Conservation (phyloP, 192 early-diverging fungal genomes). For the Phycomyces blakesleeanus region DNA sequence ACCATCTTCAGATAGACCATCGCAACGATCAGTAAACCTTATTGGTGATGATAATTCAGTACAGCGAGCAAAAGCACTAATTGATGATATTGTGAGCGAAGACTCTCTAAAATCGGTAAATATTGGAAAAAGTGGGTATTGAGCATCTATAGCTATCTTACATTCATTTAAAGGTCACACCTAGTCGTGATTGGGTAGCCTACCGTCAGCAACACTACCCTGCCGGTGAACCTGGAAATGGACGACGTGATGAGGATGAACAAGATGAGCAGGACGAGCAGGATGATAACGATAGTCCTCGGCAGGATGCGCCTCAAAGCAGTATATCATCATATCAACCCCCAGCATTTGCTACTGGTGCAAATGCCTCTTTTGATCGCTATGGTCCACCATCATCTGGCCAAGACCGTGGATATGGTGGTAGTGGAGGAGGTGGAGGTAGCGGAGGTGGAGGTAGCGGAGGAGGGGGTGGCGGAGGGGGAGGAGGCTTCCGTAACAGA, state of each 20-base stretch:
- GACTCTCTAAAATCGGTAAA: slow-evolving; percentile 1
- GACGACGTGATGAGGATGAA: not conserved
- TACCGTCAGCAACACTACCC: slow-evolving; percentile 7
- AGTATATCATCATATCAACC: not conserved
- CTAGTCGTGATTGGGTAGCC: slow-evolving; percentile 15
- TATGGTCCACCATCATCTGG: not conserved
- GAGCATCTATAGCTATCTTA: too few species aligned
- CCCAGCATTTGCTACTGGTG: slow-evolving; percentile 13
- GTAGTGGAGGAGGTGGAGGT: slow-evolving; percentile 6
- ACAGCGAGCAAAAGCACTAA: slow-evolving; percentile 63
- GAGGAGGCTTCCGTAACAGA: slow-evolving; percentile 22
- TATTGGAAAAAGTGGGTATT: not conserved
- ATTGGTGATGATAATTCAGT: slow-evolving; percentile 67
- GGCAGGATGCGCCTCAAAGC: too few species aligned
- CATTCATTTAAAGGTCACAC: not conserved
- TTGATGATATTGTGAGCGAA: slow-evolving; percentile 69
- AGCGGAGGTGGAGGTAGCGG: slow-evolving; percentile 32
- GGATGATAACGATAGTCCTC: too few species aligned
- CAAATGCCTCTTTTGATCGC: slow-evolving; percentile 13
- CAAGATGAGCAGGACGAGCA: not conserved
- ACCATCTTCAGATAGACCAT: slow-evolving; percentile 29
- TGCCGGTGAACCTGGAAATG: not conserved
- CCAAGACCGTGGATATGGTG: not conserved
- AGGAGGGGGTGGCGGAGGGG: slow-evolving; percentile 31
- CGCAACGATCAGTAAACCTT: slow-evolving; percentile 59